These are phyloP conservation scores for Nyctanthes arbortristis DNA, from an alignment of 257 asterid species.

Conservation along the genomic window DNA sequence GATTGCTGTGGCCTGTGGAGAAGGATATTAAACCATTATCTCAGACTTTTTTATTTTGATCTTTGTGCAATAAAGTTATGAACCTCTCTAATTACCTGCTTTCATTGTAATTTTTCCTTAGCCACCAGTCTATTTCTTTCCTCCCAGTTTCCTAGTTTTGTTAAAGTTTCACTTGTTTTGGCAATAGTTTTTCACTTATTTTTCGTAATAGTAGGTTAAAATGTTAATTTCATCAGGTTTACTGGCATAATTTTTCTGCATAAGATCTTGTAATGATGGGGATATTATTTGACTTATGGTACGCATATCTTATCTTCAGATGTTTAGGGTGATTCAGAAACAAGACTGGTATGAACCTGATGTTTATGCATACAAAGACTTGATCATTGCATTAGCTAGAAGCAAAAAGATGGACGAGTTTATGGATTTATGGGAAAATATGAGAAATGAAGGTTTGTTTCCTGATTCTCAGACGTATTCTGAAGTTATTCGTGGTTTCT, in stretches of 20 bases:
- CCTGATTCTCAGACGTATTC: constrained; percentile 91
- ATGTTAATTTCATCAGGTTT: neutral
- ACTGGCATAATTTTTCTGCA: neutral
- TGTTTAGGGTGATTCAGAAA: constrained; percentile 74
- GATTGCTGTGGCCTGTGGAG: neutral
- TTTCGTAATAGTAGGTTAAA: too few relatives aligned
- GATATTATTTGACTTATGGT: neutral
- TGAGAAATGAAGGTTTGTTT: constrained; percentile 75
- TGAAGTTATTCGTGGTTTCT: constrained; percentile 93
- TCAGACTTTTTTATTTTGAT: neutral
- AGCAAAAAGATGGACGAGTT: constrained; percentile 81
- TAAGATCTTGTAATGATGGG: neutral
- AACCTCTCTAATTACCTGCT: neutral
- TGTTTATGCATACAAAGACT: constrained; percentile 84
- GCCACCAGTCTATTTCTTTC: neutral
- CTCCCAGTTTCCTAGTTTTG: neutral
- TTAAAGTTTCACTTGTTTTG: neutral
- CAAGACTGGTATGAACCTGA: constrained; percentile 88
- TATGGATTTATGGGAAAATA: constrained; percentile 78
- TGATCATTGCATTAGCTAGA: constrained; percentile 73
- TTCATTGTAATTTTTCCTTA: neutral
- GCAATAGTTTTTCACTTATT: too few relatives aligned
- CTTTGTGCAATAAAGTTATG: neutral
- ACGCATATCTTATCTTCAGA: constrained; percentile 36
- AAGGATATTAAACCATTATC: neutral